Percentiles rank a stretch among this genome's conserved stretches.
Conservation (phyloP, 106 monocot species). For the Vanilla planifolia region DNA sequence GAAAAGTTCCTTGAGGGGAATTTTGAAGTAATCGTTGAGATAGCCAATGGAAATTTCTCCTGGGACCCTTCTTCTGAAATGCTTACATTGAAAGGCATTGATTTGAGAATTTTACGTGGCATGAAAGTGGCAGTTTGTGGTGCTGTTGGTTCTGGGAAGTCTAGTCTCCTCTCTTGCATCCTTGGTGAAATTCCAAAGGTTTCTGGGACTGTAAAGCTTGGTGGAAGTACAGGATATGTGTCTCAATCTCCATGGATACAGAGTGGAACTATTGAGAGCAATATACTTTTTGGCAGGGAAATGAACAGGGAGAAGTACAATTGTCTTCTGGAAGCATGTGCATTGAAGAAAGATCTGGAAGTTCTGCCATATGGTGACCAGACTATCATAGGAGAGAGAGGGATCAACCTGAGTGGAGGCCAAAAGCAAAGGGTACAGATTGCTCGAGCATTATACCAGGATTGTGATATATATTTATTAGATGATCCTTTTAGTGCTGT, state of each 20-base stretch:
- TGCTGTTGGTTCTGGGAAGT: conserved; percentile 84
- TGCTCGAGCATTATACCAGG: conserved; percentile 10
- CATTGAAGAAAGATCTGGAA: conserved; percentile 7
- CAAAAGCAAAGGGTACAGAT: conserved; percentile 8
- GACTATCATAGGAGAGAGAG: conserved; percentile 9
- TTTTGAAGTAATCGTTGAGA: conserved; percentile 47
- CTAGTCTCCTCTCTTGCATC: conserved; percentile 75
- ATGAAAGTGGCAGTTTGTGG: conserved; percentile 89
- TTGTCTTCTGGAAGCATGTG: neutral
- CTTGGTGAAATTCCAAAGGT: conserved; percentile 76
- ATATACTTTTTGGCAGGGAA: conserved; percentile 5
- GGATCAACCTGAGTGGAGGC: conserved; percentile 9
- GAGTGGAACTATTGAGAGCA: conserved; percentile 7
- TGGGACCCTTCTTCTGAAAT: conserved; percentile 58
- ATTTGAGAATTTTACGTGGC: conserved; percentile 50
- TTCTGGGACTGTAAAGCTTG: conserved; percentile 26
- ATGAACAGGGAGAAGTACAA: conserved; percentile 7
- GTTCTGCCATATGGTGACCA: conserved; percentile 3
- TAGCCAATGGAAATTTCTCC: conserved; percentile 53
- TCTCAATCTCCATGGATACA: conserved; percentile 13
- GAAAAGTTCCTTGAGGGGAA: conserved; percentile 44
- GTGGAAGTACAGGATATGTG: conserved; percentile 2
- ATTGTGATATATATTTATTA: conserved; percentile 5
- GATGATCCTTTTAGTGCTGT: conserved; percentile 15
- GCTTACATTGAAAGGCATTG: conserved; percentile 52